A percentile compares a stretch with the other conserved stretches of the same genome.
Conservation (phyloP, 176 grass and related monocot genomes). For the Zoysia pacifica region DNA sequence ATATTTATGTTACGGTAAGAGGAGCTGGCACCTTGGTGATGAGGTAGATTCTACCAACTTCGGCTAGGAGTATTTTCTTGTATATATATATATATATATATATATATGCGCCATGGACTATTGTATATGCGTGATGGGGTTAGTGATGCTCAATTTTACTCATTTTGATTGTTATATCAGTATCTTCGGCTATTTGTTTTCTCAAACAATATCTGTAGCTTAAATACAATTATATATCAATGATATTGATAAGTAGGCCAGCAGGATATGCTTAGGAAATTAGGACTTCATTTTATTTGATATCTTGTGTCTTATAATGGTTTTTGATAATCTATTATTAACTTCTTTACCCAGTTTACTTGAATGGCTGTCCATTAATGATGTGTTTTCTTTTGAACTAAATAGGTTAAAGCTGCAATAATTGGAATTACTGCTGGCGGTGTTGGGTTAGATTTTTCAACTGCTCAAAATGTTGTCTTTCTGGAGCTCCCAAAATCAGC, state of each 20-base stretch:
- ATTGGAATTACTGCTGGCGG: conserved; percentile 96
- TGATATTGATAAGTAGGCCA: not conserved
- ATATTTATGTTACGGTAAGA: not conserved
- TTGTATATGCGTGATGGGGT: not conserved
- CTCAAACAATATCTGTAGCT: not conserved
- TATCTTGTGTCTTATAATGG: not conserved
- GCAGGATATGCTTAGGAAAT: not conserved
- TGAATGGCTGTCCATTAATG: conserved; percentile 26
- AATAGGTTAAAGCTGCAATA: conserved; percentile 91
- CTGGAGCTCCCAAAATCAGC: conserved; percentile 89
- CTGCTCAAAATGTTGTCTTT: conserved; percentile 95
- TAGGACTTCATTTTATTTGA: not conserved
- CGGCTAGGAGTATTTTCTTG: not conserved
- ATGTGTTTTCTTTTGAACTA: conserved; percentile 38
- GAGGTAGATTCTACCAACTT: not conserved
- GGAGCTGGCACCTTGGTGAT: not conserved
- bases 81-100: not conserved
- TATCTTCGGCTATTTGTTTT: not conserved
- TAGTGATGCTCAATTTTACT: not conserved
- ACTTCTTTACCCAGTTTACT: not conserved
- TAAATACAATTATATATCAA: not conserved
- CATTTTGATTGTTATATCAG: not conserved
- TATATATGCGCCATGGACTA: not conserved
- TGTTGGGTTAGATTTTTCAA: conserved; percentile 85
- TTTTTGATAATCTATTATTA: too few species aligned